These are phyloP conservation scores for Pyropia yezoensis DNA, from an alignment of 23 red algal species.

Conservation along the genomic window DNA sequence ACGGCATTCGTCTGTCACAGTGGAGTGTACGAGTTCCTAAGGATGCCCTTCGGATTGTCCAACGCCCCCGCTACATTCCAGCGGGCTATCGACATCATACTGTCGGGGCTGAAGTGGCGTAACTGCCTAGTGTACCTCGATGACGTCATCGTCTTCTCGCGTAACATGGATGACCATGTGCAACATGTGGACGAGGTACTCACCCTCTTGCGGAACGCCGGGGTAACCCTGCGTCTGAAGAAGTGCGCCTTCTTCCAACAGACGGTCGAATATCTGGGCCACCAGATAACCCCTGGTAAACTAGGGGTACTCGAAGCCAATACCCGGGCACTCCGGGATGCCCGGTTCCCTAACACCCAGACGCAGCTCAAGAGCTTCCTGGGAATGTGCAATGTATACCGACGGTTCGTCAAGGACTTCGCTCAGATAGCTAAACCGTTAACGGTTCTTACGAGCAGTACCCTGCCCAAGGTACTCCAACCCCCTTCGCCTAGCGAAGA, in stretches of 20 bases:
- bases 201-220: constrained; percentile 4
- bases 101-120: constrained; percentile 17
- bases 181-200: constrained; percentile 8
- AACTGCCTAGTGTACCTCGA: constrained; percentile 28
- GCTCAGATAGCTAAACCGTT: constrained; percentile 22
- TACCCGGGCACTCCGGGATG: background rate
- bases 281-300: constrained; percentile 18
- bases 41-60: constrained; percentile 14
- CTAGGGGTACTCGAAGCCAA: constrained; percentile 8
- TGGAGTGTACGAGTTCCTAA: constrained; percentile 12
- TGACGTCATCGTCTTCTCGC: constrained; percentile 40
- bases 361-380: constrained; percentile 24
- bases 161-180: constrained; percentile 20
- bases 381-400: constrained; percentile 21
- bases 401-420: constrained; percentile 17
- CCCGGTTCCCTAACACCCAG: constrained; percentile 2
- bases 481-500: background rate
- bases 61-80: constrained; percentile 51
- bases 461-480: background rate
- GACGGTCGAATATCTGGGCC: constrained; percentile 17
- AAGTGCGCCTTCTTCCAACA: constrained; percentile 23
- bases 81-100: constrained; percentile 22
- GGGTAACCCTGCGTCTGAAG: constrained; percentile 21
- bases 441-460: constrained; percentile 6
- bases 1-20: constrained; percentile 23